Evolutionary conservation across 2,329 filamentous ascomycete species (phyloP).

Genomic region (Epichloe bromicola): DNA sequence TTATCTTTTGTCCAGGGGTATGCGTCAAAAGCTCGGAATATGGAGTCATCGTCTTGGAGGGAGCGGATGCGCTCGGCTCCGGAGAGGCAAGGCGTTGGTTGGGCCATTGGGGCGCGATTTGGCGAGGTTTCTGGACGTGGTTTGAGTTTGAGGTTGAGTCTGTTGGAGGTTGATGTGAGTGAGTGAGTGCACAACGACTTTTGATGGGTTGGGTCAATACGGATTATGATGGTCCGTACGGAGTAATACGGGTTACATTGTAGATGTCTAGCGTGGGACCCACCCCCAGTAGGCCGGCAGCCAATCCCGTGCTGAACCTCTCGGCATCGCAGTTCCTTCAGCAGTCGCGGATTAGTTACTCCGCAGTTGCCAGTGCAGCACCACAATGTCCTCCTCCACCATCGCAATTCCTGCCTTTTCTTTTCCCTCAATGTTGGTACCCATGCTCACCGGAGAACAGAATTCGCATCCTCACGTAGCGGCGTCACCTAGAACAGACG

Average conservation of each 20-base stretch:
- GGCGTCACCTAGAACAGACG: not conserved
- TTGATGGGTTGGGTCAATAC: not conserved
- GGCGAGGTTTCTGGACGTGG: not conserved
- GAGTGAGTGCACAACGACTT: not conserved
- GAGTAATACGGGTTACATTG: no score
- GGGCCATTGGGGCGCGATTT: not conserved
- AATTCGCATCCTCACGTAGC: not conserved
- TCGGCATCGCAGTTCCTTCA: not conserved
- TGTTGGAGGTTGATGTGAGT: not conserved
- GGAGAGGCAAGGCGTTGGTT: not conserved
- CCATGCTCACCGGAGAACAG: not conserved
- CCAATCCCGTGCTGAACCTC: constrained; percentile 2
- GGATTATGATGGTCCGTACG: no score
- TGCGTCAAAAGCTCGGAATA: constrained; percentile 48
- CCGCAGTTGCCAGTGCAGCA: not conserved
- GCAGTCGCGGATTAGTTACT: no score
- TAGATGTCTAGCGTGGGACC: no score
- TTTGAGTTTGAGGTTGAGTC: not conserved
- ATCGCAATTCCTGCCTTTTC: not conserved
- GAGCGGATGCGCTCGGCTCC: constrained; percentile 24
- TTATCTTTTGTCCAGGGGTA: constrained; percentile 57
- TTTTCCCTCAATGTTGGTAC: not conserved
- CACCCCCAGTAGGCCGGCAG: not conserved
- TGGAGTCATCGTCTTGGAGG: constrained; percentile 24
- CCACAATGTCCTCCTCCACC: not conserved